Evolutionary conservation across 306 rosid genomes (phyloP), one percentile per base, ranked within the genome.

Genomic region (Cucumis melo): DNA sequence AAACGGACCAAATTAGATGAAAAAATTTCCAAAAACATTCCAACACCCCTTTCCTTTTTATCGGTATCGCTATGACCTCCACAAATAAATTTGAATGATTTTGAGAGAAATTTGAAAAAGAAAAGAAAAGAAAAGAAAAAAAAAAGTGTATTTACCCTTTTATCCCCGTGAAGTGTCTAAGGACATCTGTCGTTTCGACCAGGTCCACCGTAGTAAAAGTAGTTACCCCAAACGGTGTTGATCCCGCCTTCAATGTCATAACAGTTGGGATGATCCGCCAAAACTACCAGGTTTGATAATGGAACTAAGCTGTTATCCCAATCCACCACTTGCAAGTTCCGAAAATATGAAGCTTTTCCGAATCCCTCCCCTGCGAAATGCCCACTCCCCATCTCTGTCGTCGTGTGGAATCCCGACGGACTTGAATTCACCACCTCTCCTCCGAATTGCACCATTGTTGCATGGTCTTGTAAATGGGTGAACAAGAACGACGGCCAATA

Each of bases 221-320:
- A 77, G 29, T 63, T 63, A 5, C 80, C 80, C 80, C 80, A 77
- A 13, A 63, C 64, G 16, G 21, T 3, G 70, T 77, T 77, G 21
- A 64, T 64, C 64, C 80, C 80, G 13, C 74, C 73, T 63, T 64
- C 34, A 32, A 77, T 64, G 4, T 77, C 80, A 21, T 77, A 77
- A 39, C 80, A 77, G 23, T 77, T 64, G 0, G 80, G 80, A 19
- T 65, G 74, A 21, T 77, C 80, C 10, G 74, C 80, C 80, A 77
- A 2, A 3, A 77, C 80, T 2, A 60, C n/a, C 6, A 77, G 74
- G 58, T 77, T 77, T 2, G 80, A 2, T 1, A 65, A 61, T 5
- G 80, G 80, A 51, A 77, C 73, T 12, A 77, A 77, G 74, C 80
- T 77, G 80, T 77, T 77, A 38, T 77, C 80, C 80, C 80, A 77